Percentiles rank a stretch among this genome's conserved stretches.
phyloP scores from a whole-genome alignment of 352 stramenopile genomes.

The Globisporangium mamillatum region DNA sequence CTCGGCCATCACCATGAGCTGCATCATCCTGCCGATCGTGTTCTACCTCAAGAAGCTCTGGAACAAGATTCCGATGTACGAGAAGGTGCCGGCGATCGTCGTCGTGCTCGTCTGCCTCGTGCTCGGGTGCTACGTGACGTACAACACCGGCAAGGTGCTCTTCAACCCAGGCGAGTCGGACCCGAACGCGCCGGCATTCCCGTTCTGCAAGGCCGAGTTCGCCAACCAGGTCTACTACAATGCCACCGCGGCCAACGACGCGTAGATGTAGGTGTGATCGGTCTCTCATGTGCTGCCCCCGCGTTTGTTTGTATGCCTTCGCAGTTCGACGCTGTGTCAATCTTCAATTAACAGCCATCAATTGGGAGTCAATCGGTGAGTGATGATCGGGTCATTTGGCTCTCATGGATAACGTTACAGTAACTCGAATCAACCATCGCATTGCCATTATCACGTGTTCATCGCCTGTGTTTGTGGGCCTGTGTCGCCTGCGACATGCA shows the following conservation, averaged over 20 bases:
- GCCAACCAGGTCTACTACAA: conserved; percentile 49
- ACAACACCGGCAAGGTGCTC: conserved; percentile 48
- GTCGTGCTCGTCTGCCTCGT: conserved; percentile 41
- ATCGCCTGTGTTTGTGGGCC: too few relatives aligned
- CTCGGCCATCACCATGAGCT: conserved; percentile 49
- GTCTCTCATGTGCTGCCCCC: neutral
- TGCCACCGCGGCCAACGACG: conserved; percentile 20
- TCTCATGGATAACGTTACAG: too few relatives aligned
- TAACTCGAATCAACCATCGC: neutral
- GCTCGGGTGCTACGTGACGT: conserved; percentile 50
- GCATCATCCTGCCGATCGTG: conserved; percentile 47
- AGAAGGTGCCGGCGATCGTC: conserved; percentile 39
- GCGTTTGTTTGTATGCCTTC: neutral
- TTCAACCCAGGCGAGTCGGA: conserved; percentile 33
- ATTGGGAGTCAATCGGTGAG: neutral
- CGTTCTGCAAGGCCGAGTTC: conserved; percentile 55
- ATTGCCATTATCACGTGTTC: too few relatives aligned
- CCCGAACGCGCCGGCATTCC: conserved; percentile 36
- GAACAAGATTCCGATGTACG: conserved; percentile 33
- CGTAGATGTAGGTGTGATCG: neutral
- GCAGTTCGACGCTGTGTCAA: neutral
- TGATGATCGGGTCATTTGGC: neutral
- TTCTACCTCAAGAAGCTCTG: conserved; percentile 53
- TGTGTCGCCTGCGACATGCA: too few relatives aligned
- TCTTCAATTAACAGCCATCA: neutral